These are phyloP conservation scores for Penicillium riverlandense DNA, from an alignment of 495 filamentous ascomycete genomes.

Conservation along the genomic window DNA sequence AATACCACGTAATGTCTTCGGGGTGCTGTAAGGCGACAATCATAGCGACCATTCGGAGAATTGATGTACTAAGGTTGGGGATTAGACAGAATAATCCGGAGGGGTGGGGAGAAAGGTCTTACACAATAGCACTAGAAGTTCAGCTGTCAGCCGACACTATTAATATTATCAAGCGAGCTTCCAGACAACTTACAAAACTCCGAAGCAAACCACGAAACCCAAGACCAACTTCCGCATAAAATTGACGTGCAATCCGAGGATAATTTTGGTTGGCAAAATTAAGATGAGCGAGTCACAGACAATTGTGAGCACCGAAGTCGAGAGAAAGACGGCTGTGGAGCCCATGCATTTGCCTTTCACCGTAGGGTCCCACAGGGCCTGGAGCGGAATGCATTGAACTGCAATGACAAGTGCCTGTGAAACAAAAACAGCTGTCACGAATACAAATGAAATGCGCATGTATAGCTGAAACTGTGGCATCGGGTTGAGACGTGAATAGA, in stretches of 20 bases:
- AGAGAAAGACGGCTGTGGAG: slow-evolving; percentile 5
- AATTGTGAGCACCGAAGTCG: slow-evolving; percentile 8
- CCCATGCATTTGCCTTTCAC: slow-evolving; percentile 7
- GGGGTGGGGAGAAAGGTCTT: neutral
- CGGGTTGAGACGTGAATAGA: slow-evolving; percentile 15
- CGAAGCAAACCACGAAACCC: slow-evolving; percentile 7
- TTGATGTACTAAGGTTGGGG: slow-evolving; percentile 5
- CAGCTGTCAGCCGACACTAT: neutral
- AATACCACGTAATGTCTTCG: slow-evolving; percentile 13
- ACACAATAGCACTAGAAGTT: neutral
- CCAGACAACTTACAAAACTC: slow-evolving; percentile 7
- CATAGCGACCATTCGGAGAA: slow-evolving; percentile 14
- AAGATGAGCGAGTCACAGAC: slow-evolving; percentile 10
- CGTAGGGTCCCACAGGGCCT: slow-evolving; percentile 4
- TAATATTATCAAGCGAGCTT: neutral
- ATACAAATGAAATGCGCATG: slow-evolving; percentile 3
- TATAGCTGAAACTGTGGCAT: slow-evolving; percentile 12
- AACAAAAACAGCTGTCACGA: slow-evolving; percentile 8
- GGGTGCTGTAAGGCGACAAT: slow-evolving; percentile 5
- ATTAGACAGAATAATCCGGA: too few species aligned
- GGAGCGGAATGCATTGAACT: slow-evolving; percentile 12
- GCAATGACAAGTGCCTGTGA: slow-evolving; percentile 12
- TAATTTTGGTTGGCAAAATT: slow-evolving; percentile 7
- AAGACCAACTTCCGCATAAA: slow-evolving; percentile 4
- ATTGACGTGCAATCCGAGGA: slow-evolving; percentile 7